Evolutionary conservation across 352 stramenopile genomes (phyloP).

Genomic region (Pythium periplocum): DNA sequence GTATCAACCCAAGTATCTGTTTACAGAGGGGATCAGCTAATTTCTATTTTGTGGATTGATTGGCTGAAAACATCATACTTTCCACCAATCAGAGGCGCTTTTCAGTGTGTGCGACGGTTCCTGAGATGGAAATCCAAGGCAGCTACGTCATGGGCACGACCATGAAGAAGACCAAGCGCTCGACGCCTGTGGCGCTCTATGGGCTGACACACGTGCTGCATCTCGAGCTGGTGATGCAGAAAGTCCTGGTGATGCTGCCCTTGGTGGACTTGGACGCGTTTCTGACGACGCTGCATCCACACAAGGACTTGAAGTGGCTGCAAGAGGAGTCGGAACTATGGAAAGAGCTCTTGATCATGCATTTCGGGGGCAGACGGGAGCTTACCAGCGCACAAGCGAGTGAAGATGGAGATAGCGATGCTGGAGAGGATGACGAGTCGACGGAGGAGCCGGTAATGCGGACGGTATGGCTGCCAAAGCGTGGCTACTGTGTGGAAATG

Average conservation of each 20-base stretch:
- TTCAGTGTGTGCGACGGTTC: too few relatives aligned
- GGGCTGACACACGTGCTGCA: constrained; percentile 13
- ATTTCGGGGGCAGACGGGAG: constrained; percentile 13
- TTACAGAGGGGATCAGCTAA: not conserved
- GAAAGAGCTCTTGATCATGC: constrained; percentile 23
- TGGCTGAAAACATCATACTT: too few relatives aligned
- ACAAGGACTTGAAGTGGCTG: constrained; percentile 7
- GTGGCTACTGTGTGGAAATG: constrained; percentile 20
- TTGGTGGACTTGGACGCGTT: constrained; percentile 5
- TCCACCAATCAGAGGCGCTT: too few relatives aligned
- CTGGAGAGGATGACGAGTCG: constrained; percentile 13
- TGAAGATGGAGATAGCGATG: constrained; percentile 18
- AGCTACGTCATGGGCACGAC: too few relatives aligned
- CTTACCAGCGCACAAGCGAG: not conserved
- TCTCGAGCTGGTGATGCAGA: constrained; percentile 17
- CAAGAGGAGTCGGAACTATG: constrained; percentile 31
- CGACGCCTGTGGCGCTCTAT: not conserved
- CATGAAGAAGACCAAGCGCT: too few relatives aligned
- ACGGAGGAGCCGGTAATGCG: constrained; percentile 22
- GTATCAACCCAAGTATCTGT: constrained; percentile 11
- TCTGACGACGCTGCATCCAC: not conserved
- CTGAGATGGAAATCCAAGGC: too few relatives aligned
- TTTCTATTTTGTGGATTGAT: too few relatives aligned
- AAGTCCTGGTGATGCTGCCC: constrained; percentile 12
- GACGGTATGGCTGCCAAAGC: constrained; percentile 4